A percentile compares a stretch with the other conserved stretches of the same genome.
Evolutionary conservation across 306 rosid genomes (phyloP).

Genomic region (Quercus parvula): DNA sequence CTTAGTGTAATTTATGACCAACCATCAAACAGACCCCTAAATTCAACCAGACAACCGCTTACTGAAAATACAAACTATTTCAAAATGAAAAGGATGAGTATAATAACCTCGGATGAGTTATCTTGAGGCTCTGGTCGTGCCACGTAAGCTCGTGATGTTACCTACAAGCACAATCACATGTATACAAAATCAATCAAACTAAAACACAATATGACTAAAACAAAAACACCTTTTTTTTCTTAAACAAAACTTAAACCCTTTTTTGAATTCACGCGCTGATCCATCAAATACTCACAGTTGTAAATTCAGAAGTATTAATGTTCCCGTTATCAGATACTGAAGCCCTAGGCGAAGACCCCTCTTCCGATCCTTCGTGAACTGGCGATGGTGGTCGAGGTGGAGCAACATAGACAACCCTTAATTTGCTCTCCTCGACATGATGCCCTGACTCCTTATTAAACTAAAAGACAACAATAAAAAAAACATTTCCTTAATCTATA

Average conservation of each 20-base stretch:
- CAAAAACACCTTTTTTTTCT: too few species aligned
- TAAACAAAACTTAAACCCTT: neutral
- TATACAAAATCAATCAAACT: neutral
- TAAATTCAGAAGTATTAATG: constrained; percentile 48
- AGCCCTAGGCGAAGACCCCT: constrained; percentile 82
- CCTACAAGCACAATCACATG: constrained; percentile 37
- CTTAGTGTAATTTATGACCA: neutral
- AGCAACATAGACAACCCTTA: constrained; percentile 79
- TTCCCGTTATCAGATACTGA: constrained; percentile 80
- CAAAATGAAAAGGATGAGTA: constrained; percentile 1
- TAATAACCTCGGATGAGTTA: constrained; percentile 56
- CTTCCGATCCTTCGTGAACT: constrained; percentile 84
- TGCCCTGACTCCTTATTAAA: constrained; percentile 76
- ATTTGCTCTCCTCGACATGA: constrained; percentile 69
- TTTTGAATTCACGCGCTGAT: constrained; percentile 3
- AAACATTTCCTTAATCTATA: constrained; percentile 8
- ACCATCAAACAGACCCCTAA: too few species aligned
- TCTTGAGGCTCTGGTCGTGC: constrained; percentile 60
- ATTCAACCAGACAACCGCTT: neutral
- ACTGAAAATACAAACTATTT: neutral
- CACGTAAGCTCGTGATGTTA: constrained; percentile 39
- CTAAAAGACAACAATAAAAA: constrained; percentile 34
- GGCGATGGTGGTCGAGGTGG: constrained; percentile 88
- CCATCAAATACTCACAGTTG: constrained; percentile 43
- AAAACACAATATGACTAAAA: neutral